Evolutionary conservation across 2,329 filamentous ascomycete genomes (phyloP), one percentile per base, ranked within the genome.

Genomic region (Rhinocladiella similis): DNA sequence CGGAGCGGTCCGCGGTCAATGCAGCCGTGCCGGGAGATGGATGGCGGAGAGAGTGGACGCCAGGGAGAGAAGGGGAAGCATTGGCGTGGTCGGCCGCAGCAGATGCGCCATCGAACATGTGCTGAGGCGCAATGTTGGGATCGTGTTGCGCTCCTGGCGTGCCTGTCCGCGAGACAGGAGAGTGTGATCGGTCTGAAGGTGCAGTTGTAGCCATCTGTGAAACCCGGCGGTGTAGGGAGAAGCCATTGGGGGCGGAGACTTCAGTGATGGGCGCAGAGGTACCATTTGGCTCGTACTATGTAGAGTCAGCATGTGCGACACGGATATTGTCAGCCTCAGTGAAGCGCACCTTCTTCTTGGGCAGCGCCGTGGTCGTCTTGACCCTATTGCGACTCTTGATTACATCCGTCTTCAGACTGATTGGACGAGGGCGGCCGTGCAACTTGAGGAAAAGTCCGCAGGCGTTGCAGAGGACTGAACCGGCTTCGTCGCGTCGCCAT

Each of bases 331-430:
- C 25, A 27, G 25, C 7, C 25, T 5, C 22, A 5, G 18, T 65
- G 59, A 54, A 47, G 70, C 75, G 69, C 77, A 91, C 90, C 86
- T 95, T 96, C 75, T 91, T 92, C 68, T 90, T 89, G 46, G 87
- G 85, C 61, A 89, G 83, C 67, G 92, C 83, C 2, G 79, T 90
- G 7, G 89, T 84, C 52, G 91, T 94, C 81, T 97, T 97, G 66
- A 97, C 93, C 63, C 94, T 87, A 76, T 99, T 99, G 69, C 94
- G 91, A 79, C 92, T 97, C 81, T 99, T 99, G 79, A 99, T 99
- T 65, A 97, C 93, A 79, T 99, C 94, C 47, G 94, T 97, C 82
- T 99, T 99, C 67, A 99, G 83, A 67, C 90, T 96, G 72, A 96
- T 97, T 65, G 94, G 94, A 54, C 94, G 87, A 59, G 94, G 86